Conservation (phyloP, 306 rosid genomes). For the Sicyos baderoa region DNA sequence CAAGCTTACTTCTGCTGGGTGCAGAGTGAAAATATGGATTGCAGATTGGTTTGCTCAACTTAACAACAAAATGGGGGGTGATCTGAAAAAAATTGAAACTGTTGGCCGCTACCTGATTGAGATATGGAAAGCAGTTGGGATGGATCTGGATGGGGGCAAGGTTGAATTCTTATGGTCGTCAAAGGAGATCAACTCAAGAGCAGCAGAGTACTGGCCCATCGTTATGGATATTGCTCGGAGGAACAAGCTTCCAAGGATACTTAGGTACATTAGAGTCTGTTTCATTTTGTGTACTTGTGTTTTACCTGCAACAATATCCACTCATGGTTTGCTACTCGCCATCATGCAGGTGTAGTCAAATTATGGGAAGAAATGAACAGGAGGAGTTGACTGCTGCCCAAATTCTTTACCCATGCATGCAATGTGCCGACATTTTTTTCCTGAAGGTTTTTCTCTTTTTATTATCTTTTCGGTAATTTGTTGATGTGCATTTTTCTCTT, state of each 20-base stretch:
- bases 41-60: conserved; percentile 91
- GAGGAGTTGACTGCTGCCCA: conserved; percentile 80
- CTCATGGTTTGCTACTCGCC: background rate
- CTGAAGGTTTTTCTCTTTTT: conserved; percentile 41
- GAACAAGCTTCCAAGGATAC: conserved; percentile 58
- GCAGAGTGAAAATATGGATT: conserved; percentile 79
- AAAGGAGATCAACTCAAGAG: conserved; percentile 55
- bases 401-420: conserved; percentile 90
- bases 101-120: conserved; percentile 69
- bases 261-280: conserved; percentile 30
- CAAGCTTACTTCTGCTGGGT: conserved; percentile 68
- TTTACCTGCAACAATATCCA: background rate
- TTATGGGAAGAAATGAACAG: conserved; percentile 71
- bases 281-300: background rate
- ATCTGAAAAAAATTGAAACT: conserved; percentile 60
- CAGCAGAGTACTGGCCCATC: conserved; percentile 73
- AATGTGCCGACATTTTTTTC: conserved; percentile 89
- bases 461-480: background rate
- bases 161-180: conserved; percentile 91
- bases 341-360: conserved; percentile 71
- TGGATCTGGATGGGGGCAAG: conserved; percentile 73
- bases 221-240: conserved; percentile 81
- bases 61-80: conserved; percentile 80
- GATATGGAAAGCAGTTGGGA: conserved; percentile 80
- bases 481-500: background rate